Conservation (phyloP, 305 asterid species). For the Fraxinus dipetala region DNA sequence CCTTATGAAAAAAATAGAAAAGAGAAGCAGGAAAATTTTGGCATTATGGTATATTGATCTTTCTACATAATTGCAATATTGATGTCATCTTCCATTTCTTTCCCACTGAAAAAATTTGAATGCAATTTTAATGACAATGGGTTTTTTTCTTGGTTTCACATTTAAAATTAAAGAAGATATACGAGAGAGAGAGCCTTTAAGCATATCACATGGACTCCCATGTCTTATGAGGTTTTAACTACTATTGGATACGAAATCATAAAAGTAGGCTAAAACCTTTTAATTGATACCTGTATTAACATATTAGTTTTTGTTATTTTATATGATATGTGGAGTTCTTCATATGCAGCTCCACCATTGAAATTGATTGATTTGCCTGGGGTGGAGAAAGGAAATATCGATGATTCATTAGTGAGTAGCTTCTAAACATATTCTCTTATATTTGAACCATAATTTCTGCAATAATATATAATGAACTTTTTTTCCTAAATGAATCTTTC, state of each 20-base stretch:
- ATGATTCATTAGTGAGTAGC: conserved; percentile 74
- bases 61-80: neutral
- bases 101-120: neutral
- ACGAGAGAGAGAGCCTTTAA: neutral
- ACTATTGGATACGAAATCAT: neutral
- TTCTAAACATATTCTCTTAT: conserved; percentile 11
- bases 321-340: conserved; percentile 21
- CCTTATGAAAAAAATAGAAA: neutral
- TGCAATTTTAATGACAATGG: neutral
- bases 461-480: neutral
- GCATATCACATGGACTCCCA: neutral
- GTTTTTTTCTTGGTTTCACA: neutral
- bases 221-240: neutral
- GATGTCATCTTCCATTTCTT: neutral
- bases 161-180: neutral
- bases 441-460: neutral
- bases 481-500: neutral
- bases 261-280: neutral
- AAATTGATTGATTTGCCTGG: conserved; percentile 90
- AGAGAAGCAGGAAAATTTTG: neutral
- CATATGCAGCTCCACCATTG: conserved; percentile 71
- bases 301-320: conserved; percentile 3
- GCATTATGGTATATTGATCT: neutral
- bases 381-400: conserved; percentile 75
- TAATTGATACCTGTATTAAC: neutral